Evolutionary conservation across 1,284 basidiomycete species (phyloP).

Genomic region (Xerocomus minutiporus): DNA sequence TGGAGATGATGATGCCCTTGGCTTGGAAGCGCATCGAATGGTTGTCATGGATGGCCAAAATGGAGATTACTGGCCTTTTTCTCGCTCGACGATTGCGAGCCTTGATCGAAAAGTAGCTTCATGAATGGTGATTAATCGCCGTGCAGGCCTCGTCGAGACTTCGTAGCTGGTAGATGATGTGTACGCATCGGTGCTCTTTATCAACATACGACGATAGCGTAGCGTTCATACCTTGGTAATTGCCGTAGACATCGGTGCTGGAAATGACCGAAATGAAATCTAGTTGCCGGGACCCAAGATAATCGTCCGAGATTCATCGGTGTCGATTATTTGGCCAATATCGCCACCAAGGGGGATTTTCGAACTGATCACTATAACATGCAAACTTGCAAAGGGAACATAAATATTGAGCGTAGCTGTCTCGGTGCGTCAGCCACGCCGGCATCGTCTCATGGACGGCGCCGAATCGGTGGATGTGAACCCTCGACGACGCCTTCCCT

Average conservation of each 20-base stretch:
- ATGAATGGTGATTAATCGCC: neutral
- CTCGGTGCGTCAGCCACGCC: neutral
- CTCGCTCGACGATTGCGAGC: neutral
- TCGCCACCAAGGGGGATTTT: conserved; percentile 2
- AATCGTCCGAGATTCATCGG: neutral
- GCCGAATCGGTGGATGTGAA: neutral
- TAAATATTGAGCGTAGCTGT: neutral
- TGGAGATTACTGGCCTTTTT: conserved; percentile 2
- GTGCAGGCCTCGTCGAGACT: neutral
- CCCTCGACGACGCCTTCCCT: neutral
- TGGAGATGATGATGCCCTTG: neutral
- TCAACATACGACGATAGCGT: neutral
- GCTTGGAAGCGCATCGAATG: conserved; percentile 1
- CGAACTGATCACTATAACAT: conserved; percentile 10
- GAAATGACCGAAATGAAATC: conserved; percentile 30
- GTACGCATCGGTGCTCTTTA: neutral
- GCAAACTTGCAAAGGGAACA: neutral
- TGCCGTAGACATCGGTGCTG: neutral
- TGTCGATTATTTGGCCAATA: neutral
- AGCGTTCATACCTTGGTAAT: conserved; percentile 9
- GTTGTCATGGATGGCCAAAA: neutral
- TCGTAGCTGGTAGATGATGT: neutral
- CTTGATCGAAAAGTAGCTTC: neutral
- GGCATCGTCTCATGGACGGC: neutral
- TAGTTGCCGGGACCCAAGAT: conserved; percentile 9